A percentile compares a stretch with the other conserved stretches of the same genome.
Conservation (phyloP, 331 rosid genomes). For the Quercus tomentella region DNA sequence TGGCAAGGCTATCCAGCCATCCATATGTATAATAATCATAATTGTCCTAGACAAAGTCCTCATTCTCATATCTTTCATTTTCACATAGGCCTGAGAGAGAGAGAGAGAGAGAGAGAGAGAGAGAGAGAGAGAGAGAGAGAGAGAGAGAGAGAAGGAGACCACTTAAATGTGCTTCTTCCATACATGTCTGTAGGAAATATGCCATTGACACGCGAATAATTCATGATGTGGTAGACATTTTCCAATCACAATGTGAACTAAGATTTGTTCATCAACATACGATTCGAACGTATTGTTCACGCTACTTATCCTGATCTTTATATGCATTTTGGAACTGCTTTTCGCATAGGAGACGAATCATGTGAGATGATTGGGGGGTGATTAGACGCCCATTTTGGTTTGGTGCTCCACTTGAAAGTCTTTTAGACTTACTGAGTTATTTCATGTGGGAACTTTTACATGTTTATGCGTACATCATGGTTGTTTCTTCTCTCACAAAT, state of each 20-base stretch:
- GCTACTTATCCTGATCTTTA: not conserved
- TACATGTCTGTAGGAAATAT: not conserved
- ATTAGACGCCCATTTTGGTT: slow-evolving; percentile 29
- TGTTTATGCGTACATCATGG: not conserved
- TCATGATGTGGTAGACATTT: not conserved
- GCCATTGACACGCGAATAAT: not conserved
- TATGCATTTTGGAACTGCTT: not conserved
- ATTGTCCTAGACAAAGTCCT: not conserved
- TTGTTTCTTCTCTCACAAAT: not conserved
- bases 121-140: not conserved
- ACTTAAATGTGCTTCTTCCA: not conserved
- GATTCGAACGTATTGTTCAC: slow-evolving; percentile 1
- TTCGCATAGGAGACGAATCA: slow-evolving; percentile 4
- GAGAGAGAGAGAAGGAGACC: not conserved
- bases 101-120: not conserved
- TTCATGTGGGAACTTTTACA: not conserved
- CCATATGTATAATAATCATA: not conserved
- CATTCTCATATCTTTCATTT: not conserved
- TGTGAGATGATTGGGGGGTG: slow-evolving; percentile 24
- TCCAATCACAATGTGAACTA: not conserved
- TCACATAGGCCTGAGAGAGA: not conserved
- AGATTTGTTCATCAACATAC: not conserved
- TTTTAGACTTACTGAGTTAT: not conserved
- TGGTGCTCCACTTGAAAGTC: slow-evolving; percentile 26
- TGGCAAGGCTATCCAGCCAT: not conserved